Percentiles rank a stretch among this genome's conserved stretches.
Evolutionary conservation across 495 filamentous ascomycete species (phyloP).

Genomic region (Sporormia fimetaria): DNA sequence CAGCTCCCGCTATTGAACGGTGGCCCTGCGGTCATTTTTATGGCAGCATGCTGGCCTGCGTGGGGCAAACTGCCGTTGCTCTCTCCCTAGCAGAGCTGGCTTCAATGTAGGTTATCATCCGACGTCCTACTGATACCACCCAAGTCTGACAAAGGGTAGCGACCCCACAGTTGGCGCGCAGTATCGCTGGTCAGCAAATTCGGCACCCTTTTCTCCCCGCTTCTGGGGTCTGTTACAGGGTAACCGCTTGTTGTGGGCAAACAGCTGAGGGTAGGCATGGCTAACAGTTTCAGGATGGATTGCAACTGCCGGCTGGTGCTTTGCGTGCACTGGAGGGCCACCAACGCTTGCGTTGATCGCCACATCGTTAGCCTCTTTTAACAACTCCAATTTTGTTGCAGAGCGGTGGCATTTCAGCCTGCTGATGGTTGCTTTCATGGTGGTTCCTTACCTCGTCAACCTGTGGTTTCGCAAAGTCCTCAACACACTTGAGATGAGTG

Average conservation of each 20-base stretch:
- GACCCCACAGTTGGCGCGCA: conserved; percentile 21
- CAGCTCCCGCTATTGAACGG: conserved; percentile 28
- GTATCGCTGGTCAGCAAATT: conserved; percentile 23
- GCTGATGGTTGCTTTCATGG: conserved; percentile 14
- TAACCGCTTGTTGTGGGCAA: neutral
- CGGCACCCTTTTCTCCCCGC: conserved; percentile 33
- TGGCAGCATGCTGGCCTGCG: conserved; percentile 23
- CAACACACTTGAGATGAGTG: conserved; percentile 12
- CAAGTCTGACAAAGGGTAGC: conserved; percentile 1
- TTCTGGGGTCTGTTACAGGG: conserved; percentile 25
- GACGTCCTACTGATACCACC: neutral
- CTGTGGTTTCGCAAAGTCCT: conserved; percentile 33
- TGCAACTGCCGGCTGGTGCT: conserved; percentile 10
- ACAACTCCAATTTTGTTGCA: conserved; percentile 34
- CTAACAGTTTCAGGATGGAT: conserved; percentile 18
- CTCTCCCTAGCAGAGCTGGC: conserved; percentile 31
- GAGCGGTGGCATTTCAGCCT: conserved; percentile 12
- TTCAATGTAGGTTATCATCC: conserved; percentile 25
- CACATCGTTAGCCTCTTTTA: conserved; percentile 27
- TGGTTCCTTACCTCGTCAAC: conserved; percentile 37
- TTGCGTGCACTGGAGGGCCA: conserved; percentile 7
- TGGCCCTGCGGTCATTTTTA: conserved; percentile 32
- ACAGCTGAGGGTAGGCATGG: neutral
- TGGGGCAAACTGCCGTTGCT: conserved; percentile 23
- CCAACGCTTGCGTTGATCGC: conserved; percentile 10